Conservation (phyloP, 345 rosid genomes). For the Toxicodendron radicans region DNA sequence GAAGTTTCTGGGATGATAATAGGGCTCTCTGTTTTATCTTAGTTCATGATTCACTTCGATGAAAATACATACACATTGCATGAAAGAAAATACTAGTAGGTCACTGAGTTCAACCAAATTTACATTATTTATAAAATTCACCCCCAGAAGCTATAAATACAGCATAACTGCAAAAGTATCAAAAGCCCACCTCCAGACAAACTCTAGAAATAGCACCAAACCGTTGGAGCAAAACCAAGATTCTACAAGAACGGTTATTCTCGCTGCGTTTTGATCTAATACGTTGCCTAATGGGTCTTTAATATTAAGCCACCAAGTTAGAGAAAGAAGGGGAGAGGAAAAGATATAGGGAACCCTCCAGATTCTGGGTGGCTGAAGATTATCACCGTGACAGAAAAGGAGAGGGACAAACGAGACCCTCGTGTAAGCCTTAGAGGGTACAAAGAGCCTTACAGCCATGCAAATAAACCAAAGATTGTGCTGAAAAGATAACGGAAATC, state of each 20-base stretch:
- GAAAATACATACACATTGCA: conserved; percentile 28
- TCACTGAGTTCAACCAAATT: not conserved
- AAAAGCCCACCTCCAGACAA: conserved; percentile 34
- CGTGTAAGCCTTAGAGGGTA: conserved; percentile 59
- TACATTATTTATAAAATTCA: not conserved
- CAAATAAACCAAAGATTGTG: conserved; percentile 37
- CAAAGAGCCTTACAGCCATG: conserved; percentile 63
- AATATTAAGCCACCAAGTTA: conserved; percentile 29
- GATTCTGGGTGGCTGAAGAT: conserved; percentile 18
- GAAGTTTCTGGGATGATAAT: not conserved
- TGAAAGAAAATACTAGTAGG: conserved; percentile 18
- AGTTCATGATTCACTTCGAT: conserved; percentile 14
- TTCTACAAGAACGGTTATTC: not conserved
- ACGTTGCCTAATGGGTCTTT: conserved; percentile 22
- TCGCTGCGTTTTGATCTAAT: conserved; percentile 4
- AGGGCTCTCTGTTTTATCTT: not conserved
- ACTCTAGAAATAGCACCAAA: conserved; percentile 23
- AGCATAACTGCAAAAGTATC: conserved; percentile 20
- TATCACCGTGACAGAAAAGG: conserved; percentile 22
- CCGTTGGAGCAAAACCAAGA: conserved; percentile 21
- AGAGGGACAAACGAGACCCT: conserved; percentile 46
- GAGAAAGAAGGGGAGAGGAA: conserved; percentile 16
- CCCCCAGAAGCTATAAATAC: not conserved
- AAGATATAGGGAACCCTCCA: conserved; percentile 18
- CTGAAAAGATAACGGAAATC: conserved; percentile 26